Conservation (phyloP, 2,329 filamentous ascomycete species). For the Stromatinia cepivora region DNA sequence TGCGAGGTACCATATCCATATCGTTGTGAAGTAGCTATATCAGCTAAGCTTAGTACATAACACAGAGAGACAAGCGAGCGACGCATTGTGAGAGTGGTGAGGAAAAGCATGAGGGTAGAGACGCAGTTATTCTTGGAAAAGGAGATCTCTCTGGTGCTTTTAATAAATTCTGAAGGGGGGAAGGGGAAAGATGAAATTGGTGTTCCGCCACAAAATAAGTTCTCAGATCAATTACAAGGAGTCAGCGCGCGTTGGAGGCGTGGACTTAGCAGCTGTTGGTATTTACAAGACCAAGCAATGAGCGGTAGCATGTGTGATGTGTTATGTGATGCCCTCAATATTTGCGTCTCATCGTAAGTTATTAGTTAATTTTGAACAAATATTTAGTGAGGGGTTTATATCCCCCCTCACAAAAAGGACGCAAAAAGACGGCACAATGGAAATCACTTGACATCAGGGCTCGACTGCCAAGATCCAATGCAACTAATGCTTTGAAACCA, state of each 20-base stretch:
- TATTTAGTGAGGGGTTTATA: neutral
- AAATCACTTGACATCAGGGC: neutral
- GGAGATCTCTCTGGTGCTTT: neutral
- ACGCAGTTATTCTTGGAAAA: neutral
- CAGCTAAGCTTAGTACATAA: constrained; percentile 12
- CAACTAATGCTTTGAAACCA: neutral
- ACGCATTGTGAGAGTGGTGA: constrained; percentile 15
- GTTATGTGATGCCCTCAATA: neutral
- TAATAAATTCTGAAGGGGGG: neutral
- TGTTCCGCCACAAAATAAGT: neutral
- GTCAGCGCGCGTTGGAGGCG: neutral
- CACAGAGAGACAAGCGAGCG: constrained; percentile 4
- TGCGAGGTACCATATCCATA: constrained; percentile 25
- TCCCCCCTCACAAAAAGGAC: neutral
- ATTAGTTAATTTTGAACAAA: neutral
- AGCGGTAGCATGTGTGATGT: neutral
- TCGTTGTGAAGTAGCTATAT: constrained; percentile 19
- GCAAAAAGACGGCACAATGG: neutral
- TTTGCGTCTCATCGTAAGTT: neutral
- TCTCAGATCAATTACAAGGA: neutral
- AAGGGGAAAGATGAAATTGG: too few species aligned
- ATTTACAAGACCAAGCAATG: neutral
- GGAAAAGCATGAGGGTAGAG: neutral
- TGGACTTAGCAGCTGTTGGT: constrained; percentile 3
- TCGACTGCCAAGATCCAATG: neutral